Base-by-base conservation (phyloP, 345 rosid species). In the Citrus sinensis region DNA sequence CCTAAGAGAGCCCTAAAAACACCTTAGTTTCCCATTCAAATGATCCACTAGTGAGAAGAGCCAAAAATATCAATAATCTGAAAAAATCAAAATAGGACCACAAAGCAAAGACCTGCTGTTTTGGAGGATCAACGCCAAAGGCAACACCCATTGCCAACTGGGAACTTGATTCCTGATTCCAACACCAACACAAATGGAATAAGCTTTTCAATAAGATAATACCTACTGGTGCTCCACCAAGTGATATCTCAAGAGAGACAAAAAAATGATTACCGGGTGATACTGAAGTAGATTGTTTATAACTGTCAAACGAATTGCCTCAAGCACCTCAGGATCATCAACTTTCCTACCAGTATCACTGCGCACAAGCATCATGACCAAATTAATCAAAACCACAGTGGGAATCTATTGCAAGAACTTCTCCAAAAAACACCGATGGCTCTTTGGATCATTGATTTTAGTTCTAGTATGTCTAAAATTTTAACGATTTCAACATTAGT, bases 121-220 rank as follows among this genome's bases (percentile, higher is more conserved):
- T 77, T 40, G 98, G 99, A 30, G 97, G 97, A 76, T 84, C 88
- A 74, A 89, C 89, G 73, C 99, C 99, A 54, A 96, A 96, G 81
- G 98, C 98, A 67, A 76, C 89, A 74, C 99, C 99, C 97, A 96
- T 87, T 63, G 99, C 99, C 76, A 96, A 85, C 82, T 94, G 97
- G 34, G 99, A 87, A 83, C 99, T 94, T 79, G 99, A 94, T 86
- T 96, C 99, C 99, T 96, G 87, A 76, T 32, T 17, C 9, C 39
- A 82, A 51, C 80, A 80, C 63, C 80, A 64, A 82, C 60, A 76
- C 81, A 80, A 78, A 62, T 34, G 64, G n/a, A 66, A 65, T 70
- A 78, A 49, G 73, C 63, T 75, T 16, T 76, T 25, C 75, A 39
- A 70, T 34, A 67, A 77, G 66, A 32, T 10, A 63, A 73, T 25